Evolutionary conservation across 176 grass and related monocot species (phyloP), one percentile per base, ranked within the genome.

Genomic region (Oryza glumipatula): DNA sequence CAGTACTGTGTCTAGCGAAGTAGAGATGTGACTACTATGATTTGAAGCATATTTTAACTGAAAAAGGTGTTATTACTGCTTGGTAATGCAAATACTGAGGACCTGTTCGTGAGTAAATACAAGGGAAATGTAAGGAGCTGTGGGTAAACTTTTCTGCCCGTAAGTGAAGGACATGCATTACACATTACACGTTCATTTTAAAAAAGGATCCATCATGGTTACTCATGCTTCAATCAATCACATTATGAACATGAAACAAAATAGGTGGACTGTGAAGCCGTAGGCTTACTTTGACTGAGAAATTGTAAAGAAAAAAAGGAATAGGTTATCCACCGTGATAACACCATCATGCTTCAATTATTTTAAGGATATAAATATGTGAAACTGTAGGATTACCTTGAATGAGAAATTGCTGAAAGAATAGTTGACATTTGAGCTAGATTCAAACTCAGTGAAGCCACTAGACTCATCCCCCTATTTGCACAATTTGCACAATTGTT

Each of bases 351-450:
- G 30, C 19, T 83, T 67, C 28, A n/a, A 70, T 21, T 11, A 73
- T 72, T 3, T 1, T 63, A 22, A 65, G 17, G n/a, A 54, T 28
- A 67, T 73, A 22, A 83, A 39, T 32, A 86, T 63, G 7, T 52
- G 22, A 46, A 88, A 72, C 11, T 75, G 14, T 70, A 76, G 33
- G 66, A 64, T 98, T 92, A 99, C 97, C 97, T 99, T 99, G 82
- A 96, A 99, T 26, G 97, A 99, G 72, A 99, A 99, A 67, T 99
- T 99, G 84, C 94, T 99, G 80, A 99, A 99, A 88, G 97, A 99
- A 91, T 96, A 99, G 84, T 99, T 92, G 41, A 94, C 94, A 75
- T 92, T 94, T 77, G 88, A 74, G 44, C 78, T 80, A 66, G 91
- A 89, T 76, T 99, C 94, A 84, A 91, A 94, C 84, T 96, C 97